Base-by-base conservation (phyloP, 495 filamentous ascomycete genomes). In the Annulohypoxylon maeteangense region DNA sequence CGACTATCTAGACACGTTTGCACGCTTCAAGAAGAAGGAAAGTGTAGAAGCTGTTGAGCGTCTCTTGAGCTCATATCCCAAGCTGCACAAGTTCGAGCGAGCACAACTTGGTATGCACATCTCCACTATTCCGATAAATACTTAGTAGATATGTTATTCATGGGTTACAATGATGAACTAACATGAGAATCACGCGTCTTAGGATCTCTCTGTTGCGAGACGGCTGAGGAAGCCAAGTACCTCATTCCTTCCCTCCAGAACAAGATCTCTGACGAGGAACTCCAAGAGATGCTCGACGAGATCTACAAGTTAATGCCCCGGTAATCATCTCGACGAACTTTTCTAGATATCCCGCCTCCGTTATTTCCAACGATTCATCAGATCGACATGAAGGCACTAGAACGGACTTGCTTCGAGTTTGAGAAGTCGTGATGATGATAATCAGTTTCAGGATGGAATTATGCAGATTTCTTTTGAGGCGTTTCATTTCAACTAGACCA, bases 201-300 rank as follows among this genome's bases (percentile, higher is more conserved):
- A 96, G 95, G 93, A 5, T 93, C 93, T 62, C 85, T 99, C 22
- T 97, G 93, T 80, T 97, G 93, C 75, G 94, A 97, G 71, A 90
- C 87, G 22, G 90, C 91, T 44, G 96, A 99, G 72, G 95, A 99
- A 83, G 96, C 95, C 71, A 97, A 97, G 84, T 97, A 92, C 7
- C 85, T 99, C 48, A 97, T 99, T 62, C 95, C 95, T 0, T 97
- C 93, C 71, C 83, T 99, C 22, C 85, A 89, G 68, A 87, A 92
- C 75, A 99, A 98, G 81, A 95, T 97, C 71, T 81, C 83, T 16
- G 96, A 99, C 79, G 89, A 89, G 10, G 93, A 97, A 70, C 76
- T 99, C 70, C 90, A 97, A 76, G 90, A 94, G 65, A 78, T 98
- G 66, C 81, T 98, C 61, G 90, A 98, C 75, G 93, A 99, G 84